Evolutionary conservation across 164 flowering plant genomes (phyloP).

Genomic region (Taxillus chinensis): DNA sequence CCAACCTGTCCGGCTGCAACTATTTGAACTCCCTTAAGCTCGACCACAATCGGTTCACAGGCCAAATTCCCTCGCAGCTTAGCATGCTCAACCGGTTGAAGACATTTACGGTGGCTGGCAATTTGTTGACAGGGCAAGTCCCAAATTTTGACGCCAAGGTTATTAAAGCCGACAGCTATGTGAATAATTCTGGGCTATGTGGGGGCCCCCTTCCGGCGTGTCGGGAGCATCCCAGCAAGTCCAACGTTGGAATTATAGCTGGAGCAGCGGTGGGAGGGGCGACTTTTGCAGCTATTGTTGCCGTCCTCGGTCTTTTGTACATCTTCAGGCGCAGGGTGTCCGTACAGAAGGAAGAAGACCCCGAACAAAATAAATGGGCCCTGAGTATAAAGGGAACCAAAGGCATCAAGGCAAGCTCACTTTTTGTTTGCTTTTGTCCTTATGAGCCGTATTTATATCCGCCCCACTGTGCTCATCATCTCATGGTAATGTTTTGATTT

Average conservation of each 20-base stretch:
- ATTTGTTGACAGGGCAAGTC: background rate
- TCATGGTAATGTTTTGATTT: constrained; percentile 1
- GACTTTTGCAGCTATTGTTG: constrained; percentile 23
- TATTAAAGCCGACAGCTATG: background rate
- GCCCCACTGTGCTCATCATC: no score
- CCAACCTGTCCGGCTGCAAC: background rate
- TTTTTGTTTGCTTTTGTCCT: background rate
- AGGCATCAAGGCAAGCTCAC: constrained; percentile 46
- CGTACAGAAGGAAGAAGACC: constrained; percentile 61
- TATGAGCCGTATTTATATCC: background rate
- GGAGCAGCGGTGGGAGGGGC: constrained; percentile 52
- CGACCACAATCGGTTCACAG: background rate
- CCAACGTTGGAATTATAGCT: constrained; percentile 27
- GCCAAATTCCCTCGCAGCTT: background rate
- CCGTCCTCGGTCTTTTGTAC: constrained; percentile 26
- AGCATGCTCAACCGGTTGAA: background rate
- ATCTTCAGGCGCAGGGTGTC: constrained; percentile 21
- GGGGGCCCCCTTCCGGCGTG: constrained; percentile 21
- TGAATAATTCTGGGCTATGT: background rate
- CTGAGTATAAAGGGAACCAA: constrained; percentile 55
- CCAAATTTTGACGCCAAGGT: background rate
- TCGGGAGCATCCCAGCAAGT: constrained; percentile 9
- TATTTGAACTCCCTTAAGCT: background rate
- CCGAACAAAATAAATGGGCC: constrained; percentile 83
- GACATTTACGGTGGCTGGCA: background rate